Evolutionary conservation across 2,329 filamentous ascomycete species (phyloP).

Genomic region (Penicillium sp.): DNA sequence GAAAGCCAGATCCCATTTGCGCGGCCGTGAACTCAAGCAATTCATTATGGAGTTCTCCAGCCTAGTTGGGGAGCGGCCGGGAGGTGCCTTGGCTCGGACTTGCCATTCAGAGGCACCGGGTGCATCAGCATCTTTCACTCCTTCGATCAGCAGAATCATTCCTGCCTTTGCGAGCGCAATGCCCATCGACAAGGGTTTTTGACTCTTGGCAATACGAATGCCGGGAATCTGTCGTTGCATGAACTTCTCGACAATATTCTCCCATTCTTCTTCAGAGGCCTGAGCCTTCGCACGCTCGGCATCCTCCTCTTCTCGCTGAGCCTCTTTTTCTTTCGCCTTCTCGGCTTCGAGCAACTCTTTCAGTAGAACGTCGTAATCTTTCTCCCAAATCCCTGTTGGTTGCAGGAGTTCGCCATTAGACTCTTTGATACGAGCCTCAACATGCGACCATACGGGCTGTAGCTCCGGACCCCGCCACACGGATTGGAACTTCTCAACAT

Average conservation of each 20-base stretch:
- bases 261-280: slow-evolving; percentile 33
- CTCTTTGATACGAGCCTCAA: slow-evolving; percentile 37
- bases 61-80: slow-evolving; percentile 29
- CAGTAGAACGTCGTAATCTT: slow-evolving; percentile 39
- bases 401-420: slow-evolving; percentile 38
- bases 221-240: slow-evolving; percentile 25
- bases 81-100: slow-evolving; percentile 28
- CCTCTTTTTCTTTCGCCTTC: slow-evolving; percentile 24
- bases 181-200: slow-evolving; percentile 24
- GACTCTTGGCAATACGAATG: slow-evolving; percentile 27
- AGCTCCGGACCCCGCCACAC: slow-evolving; percentile 43
- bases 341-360: slow-evolving; percentile 32
- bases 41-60: slow-evolving; percentile 35
- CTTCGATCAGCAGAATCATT: slow-evolving; percentile 34
- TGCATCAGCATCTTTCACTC: slow-evolving; percentile 17
- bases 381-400: slow-evolving; percentile 39
- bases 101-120: slow-evolving; percentile 31
- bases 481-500: slow-evolving; percentile 39
- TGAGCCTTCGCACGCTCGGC: slow-evolving; percentile 27
- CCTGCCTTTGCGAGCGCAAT: slow-evolving; percentile 35
- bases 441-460: slow-evolving; percentile 37
- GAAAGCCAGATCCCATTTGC: slow-evolving; percentile 42
- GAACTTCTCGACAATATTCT: slow-evolving; percentile 33
- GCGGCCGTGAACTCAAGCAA: slow-evolving; percentile 34
- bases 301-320: slow-evolving; percentile 28